Conservation (phyloP, 1,284 basidiomycete species). For the Gomphus bonarii region DNA sequence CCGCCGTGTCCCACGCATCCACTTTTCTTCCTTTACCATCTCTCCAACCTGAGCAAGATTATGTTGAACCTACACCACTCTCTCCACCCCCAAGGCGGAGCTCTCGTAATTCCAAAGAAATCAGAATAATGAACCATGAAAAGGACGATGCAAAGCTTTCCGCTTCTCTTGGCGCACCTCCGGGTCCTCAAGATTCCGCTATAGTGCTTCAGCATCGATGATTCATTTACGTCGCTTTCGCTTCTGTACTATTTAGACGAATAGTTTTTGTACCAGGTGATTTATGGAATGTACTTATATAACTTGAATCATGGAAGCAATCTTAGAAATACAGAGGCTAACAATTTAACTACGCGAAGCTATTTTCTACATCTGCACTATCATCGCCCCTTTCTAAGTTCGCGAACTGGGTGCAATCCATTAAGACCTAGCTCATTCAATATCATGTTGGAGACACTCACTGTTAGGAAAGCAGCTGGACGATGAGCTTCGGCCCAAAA, state of each 20-base stretch:
- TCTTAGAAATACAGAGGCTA: neutral
- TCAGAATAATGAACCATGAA: neutral
- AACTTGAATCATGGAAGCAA: neutral
- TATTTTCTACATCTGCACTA: slow-evolving; percentile 86
- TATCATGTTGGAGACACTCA: slow-evolving; percentile 29
- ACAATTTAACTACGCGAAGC: slow-evolving; percentile 43
- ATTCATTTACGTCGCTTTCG: neutral
- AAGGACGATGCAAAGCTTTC: neutral
- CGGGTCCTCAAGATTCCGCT: neutral
- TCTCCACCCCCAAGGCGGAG: slow-evolving; percentile 51
- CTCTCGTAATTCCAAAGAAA: slow-evolving; percentile 21
- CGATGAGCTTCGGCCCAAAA: slow-evolving; percentile 98
- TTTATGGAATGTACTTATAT: neutral
- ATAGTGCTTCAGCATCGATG: neutral
- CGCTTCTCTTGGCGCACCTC: neutral
- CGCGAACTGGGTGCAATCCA: slow-evolving; percentile 51
- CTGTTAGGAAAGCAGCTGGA: slow-evolving; percentile 82
- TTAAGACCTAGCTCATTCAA: slow-evolving; percentile 4
- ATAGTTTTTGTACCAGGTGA: neutral
- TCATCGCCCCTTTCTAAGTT: slow-evolving; percentile 79
- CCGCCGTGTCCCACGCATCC: neutral
- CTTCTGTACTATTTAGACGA: neutral
- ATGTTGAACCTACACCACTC: slow-evolving; percentile 34
- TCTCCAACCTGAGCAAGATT: slow-evolving; percentile 25
- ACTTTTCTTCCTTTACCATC: slow-evolving; percentile 19